Conservation (phyloP, 2,329 filamentous ascomycete genomes). For the Cercospora janseana region DNA sequence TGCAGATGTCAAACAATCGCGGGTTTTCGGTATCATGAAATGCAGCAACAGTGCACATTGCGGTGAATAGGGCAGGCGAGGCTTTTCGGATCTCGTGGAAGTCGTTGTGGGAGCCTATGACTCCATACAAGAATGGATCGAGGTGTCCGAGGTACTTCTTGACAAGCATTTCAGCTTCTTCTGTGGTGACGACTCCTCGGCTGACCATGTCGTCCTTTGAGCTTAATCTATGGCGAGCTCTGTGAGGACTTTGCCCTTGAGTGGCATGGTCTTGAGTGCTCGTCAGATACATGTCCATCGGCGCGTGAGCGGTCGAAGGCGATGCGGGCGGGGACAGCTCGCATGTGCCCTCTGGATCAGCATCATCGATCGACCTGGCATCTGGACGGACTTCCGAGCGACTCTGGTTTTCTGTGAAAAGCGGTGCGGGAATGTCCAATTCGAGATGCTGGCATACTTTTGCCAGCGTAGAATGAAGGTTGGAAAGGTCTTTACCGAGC, state of each 20-base stretch:
- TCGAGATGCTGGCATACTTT: slow-evolving; percentile 43
- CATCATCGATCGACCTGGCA: slow-evolving; percentile 9
- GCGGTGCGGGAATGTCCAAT: slow-evolving; percentile 40
- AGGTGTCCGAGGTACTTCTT: slow-evolving; percentile 45
- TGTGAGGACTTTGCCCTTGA: slow-evolving; percentile 33
- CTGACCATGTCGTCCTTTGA: slow-evolving; percentile 52
- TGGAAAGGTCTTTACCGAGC: slow-evolving; percentile 28
- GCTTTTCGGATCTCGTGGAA: slow-evolving; percentile 50
- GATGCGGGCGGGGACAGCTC: slow-evolving; percentile 34
- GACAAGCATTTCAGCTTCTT: slow-evolving; percentile 46
- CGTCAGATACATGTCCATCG: slow-evolving; percentile 28
- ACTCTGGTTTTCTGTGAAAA: slow-evolving; percentile 34
- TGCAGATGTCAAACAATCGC: slow-evolving; percentile 54
- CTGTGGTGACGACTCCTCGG: slow-evolving; percentile 46
- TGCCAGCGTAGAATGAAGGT: slow-evolving; percentile 41
- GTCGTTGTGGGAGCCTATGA: slow-evolving; percentile 49
- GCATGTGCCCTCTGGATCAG: slow-evolving; percentile 17
- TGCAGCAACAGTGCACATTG: slow-evolving; percentile 58
- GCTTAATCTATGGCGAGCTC: slow-evolving; percentile 42
- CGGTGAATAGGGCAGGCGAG: slow-evolving; percentile 56
- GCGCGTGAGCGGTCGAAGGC: slow-evolving; percentile 39
- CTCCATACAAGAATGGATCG: slow-evolving; percentile 50
- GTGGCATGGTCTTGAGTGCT: slow-evolving; percentile 37
- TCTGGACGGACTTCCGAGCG: not conserved
- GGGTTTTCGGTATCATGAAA: slow-evolving; percentile 58